Base-by-base conservation (phyloP, 2,329 filamentous ascomycete genomes). In the Fusarium abutilonis region DNA sequence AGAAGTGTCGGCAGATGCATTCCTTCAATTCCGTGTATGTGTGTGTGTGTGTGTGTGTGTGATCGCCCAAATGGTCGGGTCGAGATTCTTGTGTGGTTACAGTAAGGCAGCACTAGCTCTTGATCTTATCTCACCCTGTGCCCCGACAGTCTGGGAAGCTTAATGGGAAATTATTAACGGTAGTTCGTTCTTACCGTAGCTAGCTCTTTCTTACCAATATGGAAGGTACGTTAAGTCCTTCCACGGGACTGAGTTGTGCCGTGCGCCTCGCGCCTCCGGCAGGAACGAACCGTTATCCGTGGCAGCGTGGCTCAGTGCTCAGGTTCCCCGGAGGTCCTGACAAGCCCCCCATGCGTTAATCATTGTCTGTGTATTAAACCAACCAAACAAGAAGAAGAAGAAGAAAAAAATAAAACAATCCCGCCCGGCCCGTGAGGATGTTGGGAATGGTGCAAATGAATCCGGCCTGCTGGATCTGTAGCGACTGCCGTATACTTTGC, bases 251-350 rank as follows among this genome's bases (percentile, higher is more conserved):
- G 23, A 26, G 6, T 26, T 55, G 44, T 52, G 38, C 60, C 56
- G 55, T 63, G 55, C 60, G 53, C 60, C 34, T 49, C 45, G 32
- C 15, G 39, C n/a, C 23, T 26, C 21, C 35, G 40, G 49, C 47
- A 54, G 57, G 64, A 53, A 67, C 54, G 61, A 68, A 66, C 60
- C 44, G 57, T 36, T 43, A 21, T 46, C 52, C 52, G 60, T 52
- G 19, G 19, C 19, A 19, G 19, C 19, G 19, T 19, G 39, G 38
- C 28, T 46, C 31, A 44, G 40, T 36, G 55, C 23, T n/a, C 31
- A 42, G 29, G 13, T 10, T 31, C 10, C 44, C 35, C 45, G 48
- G 52, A 52, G 45, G 32, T 39, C 28, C n/a, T 11, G 48, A 31
- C 10, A 6, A 31, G 29, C 9, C 9, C 29, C 56, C 56, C 56